A percentile compares a stretch with the other conserved stretches of the same genome.
phyloP scores from a whole-genome alignment of 139 green algal species.

The Chlorella sp. region DNA sequence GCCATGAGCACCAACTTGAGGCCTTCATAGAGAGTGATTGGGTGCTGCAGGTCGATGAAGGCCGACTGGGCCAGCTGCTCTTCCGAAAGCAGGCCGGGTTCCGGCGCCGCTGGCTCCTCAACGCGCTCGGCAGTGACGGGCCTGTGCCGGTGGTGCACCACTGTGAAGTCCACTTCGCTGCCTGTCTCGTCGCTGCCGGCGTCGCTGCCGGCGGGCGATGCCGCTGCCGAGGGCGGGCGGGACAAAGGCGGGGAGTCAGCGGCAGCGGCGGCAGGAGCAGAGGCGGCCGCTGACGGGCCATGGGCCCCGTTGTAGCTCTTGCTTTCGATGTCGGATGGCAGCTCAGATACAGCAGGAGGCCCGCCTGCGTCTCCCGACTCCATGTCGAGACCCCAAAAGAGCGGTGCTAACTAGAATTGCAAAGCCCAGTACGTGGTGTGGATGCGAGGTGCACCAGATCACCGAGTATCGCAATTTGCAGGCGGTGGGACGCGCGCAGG shows the following conservation, averaged over 20 bases:
- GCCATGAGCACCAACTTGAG: slow-evolving; percentile 52
- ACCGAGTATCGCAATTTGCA: no score
- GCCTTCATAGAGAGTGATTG: slow-evolving; percentile 52
- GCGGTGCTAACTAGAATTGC: no score
- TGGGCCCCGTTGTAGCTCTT: not conserved
- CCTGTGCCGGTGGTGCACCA: not conserved
- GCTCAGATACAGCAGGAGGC: no score
- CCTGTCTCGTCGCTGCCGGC: not conserved
- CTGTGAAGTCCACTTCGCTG: not conserved
- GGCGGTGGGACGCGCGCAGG: no score
- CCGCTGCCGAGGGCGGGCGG: no score
- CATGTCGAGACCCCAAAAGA: no score
- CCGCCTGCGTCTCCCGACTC: no score
- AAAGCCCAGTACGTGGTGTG: no score
- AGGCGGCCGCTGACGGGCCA: not conserved
- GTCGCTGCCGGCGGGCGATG: not conserved
- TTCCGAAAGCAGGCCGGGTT: not conserved
- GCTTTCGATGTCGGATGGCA: not conserved
- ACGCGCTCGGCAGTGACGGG: no score
- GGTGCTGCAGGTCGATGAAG: slow-evolving; percentile 56
- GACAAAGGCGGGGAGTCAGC: not conserved
- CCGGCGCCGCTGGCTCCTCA: no score
- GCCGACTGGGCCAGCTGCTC: slow-evolving; percentile 19
- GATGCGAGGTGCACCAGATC: no score
- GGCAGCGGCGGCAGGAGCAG: not conserved